Percentiles rank a stretch among this genome's conserved stretches.
Evolutionary conservation across 2,329 filamentous ascomycete genomes (phyloP).

Genomic region (Dichotomopilus funicola): DNA sequence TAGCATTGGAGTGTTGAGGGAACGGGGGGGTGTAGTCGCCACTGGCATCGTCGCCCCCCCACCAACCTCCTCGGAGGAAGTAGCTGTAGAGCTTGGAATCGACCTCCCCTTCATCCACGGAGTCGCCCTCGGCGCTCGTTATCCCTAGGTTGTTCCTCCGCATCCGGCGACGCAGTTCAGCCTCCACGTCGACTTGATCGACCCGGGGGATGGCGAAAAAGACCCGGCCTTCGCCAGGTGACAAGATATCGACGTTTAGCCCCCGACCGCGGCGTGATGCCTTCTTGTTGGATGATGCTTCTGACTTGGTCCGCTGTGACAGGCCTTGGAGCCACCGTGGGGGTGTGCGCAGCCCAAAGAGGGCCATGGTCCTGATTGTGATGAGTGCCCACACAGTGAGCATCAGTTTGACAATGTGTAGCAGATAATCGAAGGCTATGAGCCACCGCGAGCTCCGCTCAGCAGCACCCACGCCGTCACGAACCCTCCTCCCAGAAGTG

Average conservation of each 20-base stretch:
- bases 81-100: slow-evolving; percentile 73
- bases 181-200: slow-evolving; percentile 72
- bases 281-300: slow-evolving; percentile 15
- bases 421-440: slow-evolving; percentile 67
- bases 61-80: slow-evolving; percentile 79
- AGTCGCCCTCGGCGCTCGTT: slow-evolving; percentile 22
- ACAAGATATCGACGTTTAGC: slow-evolving; percentile 24
- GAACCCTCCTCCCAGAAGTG: slow-evolving; percentile 36
- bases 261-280: slow-evolving; percentile 33
- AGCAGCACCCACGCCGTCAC: slow-evolving; percentile 68
- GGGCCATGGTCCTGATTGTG: slow-evolving; percentile 46
- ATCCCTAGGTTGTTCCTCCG: slow-evolving; percentile 30
- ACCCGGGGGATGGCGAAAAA: slow-evolving; percentile 43
- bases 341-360: slow-evolving; percentile 53
- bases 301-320: slow-evolving; percentile 35
- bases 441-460: slow-evolving; percentile 75
- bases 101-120: slow-evolving; percentile 56
- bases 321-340: slow-evolving; percentile 58
- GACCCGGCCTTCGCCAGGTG: slow-evolving; percentile 11
- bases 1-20: slow-evolving; percentile 51
- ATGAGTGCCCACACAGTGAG: slow-evolving; percentile 52
- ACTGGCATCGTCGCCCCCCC: slow-evolving; percentile 74
- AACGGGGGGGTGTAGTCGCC: slow-evolving; percentile 63
- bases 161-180: slow-evolving; percentile 62
- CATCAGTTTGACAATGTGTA: slow-evolving; percentile 64